Base-by-base conservation (phyloP, 2,329 filamentous ascomycete genomes). In the Penicillium frequentans region DNA sequence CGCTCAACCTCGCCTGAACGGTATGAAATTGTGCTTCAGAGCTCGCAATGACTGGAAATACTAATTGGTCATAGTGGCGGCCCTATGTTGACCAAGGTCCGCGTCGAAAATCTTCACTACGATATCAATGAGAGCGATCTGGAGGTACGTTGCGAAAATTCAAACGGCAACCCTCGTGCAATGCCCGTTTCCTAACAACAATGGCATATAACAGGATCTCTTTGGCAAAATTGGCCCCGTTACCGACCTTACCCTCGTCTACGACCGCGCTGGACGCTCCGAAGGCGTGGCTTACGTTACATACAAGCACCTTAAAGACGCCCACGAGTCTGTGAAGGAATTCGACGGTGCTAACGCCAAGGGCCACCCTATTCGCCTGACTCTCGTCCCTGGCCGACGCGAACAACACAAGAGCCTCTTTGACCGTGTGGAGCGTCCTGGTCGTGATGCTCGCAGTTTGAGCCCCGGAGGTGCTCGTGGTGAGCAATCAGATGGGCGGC, bases 271-370 rank as follows among this genome's bases (percentile, higher is more conserved):
- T 58, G 93, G 93, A 55, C 90, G 93, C 68, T 96, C 91, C 2
- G 88, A 93, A 68, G 93, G 93, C 55, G 83, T 88, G 37, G 93
- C 92, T 7, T 95, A 86, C 68, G 89, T 97, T 49, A 93, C 89
- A 9, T 96, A 96, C 76, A 84, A 87, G 64, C 81, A 79, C 54
- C 77, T 84, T 49, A 82, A 85, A 48, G 90, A 96, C 73, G 93
- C 93, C 10, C 79, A 83, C 65, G 81, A 84, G 46, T 93, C 93
- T 2, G 83, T 96, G 54, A 82, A 81, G 53, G 89, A 96, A 67
- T 97, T 89, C 70, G 88, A 97, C 70, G 91, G 91, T 55, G 92
- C 92, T 61, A 96, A 96, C 71, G 93, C 93, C 56, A 93, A 95
- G 66, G 89, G 90, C 49, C 90, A 93, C 75, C 91, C 91, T 3